Evolutionary conservation across 2,329 filamentous ascomycete genomes (phyloP).

Genomic region (Cylindrodendrum hubeiense): DNA sequence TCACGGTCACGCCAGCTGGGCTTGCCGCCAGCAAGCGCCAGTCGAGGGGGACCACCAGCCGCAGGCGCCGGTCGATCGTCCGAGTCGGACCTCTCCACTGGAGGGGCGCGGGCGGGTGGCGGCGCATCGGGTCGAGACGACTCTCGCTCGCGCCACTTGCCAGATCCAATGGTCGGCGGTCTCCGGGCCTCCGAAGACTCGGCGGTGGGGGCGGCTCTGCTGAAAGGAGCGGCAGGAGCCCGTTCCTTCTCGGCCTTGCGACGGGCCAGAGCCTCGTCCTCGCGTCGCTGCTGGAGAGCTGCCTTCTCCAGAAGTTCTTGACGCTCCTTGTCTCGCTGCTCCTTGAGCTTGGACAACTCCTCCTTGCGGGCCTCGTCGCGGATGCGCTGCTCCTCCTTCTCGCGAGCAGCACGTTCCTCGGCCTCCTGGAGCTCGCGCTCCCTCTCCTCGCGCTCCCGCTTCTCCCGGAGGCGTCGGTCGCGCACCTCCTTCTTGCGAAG

Average conservation of each 20-base stretch:
- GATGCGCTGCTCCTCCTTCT: constrained; percentile 87
- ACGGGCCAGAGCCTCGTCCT: constrained; percentile 88
- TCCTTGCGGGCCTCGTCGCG: constrained; percentile 85
- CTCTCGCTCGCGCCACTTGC: constrained; percentile 60
- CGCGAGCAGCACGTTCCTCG: constrained; percentile 82
- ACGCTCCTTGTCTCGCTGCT: constrained; percentile 74
- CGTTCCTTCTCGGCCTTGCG: constrained; percentile 75
- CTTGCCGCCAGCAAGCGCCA: constrained; percentile 71
- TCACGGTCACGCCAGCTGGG: constrained; percentile 82
- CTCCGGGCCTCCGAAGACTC: constrained; percentile 48
- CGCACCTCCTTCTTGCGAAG: constrained; percentile 89
- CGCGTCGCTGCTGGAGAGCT: constrained; percentile 81
- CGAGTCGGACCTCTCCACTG: constrained; percentile 62
- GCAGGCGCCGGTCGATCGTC: constrained; percentile 55
- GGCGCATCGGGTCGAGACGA: constrained; percentile 42
- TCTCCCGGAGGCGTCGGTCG: constrained; percentile 86
- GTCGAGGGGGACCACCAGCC: constrained; percentile 67
- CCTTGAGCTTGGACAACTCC: constrained; percentile 75
- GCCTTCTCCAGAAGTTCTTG: constrained; percentile 76
- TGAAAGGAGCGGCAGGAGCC: constrained; percentile 25
- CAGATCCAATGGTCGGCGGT: constrained; percentile 50
- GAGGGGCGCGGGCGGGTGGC: constrained; percentile 42
- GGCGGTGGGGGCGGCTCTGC: constrained; percentile 41
- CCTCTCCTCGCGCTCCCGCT: constrained; percentile 84
- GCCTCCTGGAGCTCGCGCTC: constrained; percentile 85